These are phyloP conservation scores for Yamadazyma conglobata DNA, from an alignment of 1,139 yeast species.

Conservation along the genomic window DNA sequence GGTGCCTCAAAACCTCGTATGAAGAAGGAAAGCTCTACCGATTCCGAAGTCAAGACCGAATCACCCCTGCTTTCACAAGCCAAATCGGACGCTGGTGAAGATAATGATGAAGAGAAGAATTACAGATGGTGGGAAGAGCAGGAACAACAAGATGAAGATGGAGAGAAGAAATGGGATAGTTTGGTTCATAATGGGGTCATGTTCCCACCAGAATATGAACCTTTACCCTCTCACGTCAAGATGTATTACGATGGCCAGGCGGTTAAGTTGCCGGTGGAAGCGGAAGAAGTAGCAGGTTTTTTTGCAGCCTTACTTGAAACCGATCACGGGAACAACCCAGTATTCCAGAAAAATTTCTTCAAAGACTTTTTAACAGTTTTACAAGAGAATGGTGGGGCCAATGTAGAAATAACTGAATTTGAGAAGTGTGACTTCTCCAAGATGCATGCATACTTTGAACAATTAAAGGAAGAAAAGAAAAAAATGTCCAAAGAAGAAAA, in stretches of 20 bases:
- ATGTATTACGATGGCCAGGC: conserved; percentile 73
- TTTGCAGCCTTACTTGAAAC: conserved; percentile 85
- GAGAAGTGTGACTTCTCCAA: conserved; percentile 73
- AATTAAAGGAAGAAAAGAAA: conserved; percentile 69
- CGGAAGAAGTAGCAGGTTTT: conserved; percentile 97
- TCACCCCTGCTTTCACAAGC: conserved; percentile 1
- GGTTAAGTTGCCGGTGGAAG: conserved; percentile 68
- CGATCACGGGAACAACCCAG: conserved; percentile 85
- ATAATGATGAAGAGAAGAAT: conserved; percentile 58
- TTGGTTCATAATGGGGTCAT: conserved; percentile 87
- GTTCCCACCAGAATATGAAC: conserved; percentile 90
- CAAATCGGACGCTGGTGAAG: conserved; percentile 22
- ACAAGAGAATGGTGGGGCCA: conserved; percentile 64
- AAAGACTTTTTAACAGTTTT: conserved; percentile 69
- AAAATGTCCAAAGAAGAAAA: conserved; percentile 66
- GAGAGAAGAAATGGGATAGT: conserved; percentile 79
- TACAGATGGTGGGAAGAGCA: conserved; percentile 89
- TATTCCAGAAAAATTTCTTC: conserved; percentile 84
- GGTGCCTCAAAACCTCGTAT: too few relatives aligned
- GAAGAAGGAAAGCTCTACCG: conserved; percentile 1
- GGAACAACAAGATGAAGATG: conserved; percentile 52
- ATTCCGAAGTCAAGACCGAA: not conserved
- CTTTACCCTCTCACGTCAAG: conserved; percentile 77
- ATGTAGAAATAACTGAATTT: conserved; percentile 55
- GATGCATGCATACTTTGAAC: conserved; percentile 71